These are phyloP conservation scores for Zasmidium cellare DNA, from an alignment of 2,329 filamentous ascomycete species.

Conservation along the genomic window DNA sequence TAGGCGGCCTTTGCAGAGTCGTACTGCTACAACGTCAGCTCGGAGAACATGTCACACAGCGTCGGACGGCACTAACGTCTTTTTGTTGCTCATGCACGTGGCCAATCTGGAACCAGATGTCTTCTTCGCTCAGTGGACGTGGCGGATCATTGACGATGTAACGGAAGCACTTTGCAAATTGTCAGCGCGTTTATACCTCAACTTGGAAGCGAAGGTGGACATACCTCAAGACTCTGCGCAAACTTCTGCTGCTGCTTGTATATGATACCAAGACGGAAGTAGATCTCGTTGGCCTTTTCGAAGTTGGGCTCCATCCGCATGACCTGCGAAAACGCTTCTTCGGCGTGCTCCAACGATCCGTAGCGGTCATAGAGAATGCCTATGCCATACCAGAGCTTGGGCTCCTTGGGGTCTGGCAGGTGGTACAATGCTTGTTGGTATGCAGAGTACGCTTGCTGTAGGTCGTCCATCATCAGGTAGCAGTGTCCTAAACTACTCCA, in stretches of 20 bases:
- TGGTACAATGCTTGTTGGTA: slow-evolving; percentile 96
- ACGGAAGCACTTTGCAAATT: slow-evolving; percentile 78
- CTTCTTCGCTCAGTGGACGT: slow-evolving; percentile 88
- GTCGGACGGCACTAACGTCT: slow-evolving; percentile 66
- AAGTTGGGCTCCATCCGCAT: slow-evolving; percentile 98
- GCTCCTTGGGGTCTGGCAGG: slow-evolving; percentile 92
- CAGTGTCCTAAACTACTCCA: slow-evolving; percentile 98
- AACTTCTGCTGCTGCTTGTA: slow-evolving; percentile 99
- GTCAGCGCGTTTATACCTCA: slow-evolving; percentile 21
- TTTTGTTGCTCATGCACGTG: slow-evolving; percentile 99
- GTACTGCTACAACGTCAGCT: slow-evolving; percentile 60
- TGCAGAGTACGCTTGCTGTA: slow-evolving; percentile 93
- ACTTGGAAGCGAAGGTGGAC: slow-evolving; percentile 8
- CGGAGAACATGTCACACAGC: neutral
- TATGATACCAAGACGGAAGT: slow-evolving; percentile 98
- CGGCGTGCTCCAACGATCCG: slow-evolving; percentile 92
- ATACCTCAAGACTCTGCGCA: slow-evolving; percentile 83
- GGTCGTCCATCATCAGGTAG: slow-evolving; percentile 97
- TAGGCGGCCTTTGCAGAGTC: slow-evolving; percentile 92
- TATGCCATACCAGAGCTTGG: slow-evolving; percentile 98
- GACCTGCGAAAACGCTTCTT: slow-evolving; percentile 96
- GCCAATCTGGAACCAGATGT: slow-evolving; percentile 99
- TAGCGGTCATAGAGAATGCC: slow-evolving; percentile 97
- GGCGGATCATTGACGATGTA: slow-evolving; percentile 95
- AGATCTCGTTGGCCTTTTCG: slow-evolving; percentile 98